phyloP scores from a whole-genome alignment of 2,329 filamentous ascomycete species.

The Westerdykella ornata region DNA sequence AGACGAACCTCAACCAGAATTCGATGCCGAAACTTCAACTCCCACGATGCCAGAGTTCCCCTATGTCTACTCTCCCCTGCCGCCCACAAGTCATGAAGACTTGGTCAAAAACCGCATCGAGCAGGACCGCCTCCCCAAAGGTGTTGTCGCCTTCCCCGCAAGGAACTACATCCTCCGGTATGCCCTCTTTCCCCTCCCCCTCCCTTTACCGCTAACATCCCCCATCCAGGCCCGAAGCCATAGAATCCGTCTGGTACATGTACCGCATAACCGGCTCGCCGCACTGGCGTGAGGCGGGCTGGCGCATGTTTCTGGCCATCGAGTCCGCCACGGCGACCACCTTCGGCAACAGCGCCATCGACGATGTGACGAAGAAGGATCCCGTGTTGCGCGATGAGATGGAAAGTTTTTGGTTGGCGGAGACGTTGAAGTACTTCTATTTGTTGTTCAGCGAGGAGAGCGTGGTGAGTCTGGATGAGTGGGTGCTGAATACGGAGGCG shows the following conservation, averaged over 20 bases:
- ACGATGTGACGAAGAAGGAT: slow-evolving; percentile 54
- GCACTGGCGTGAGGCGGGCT: slow-evolving; percentile 61
- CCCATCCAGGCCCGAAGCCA: slow-evolving; percentile 58
- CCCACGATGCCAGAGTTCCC: slow-evolving; percentile 24
- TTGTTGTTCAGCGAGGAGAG: slow-evolving; percentile 56
- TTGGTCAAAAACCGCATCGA: slow-evolving; percentile 35
- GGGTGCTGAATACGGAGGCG: slow-evolving; percentile 51
- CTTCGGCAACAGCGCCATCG: slow-evolving; percentile 58
- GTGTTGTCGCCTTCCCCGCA: slow-evolving; percentile 52
- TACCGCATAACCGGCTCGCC: slow-evolving; percentile 64
- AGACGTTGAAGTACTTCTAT: slow-evolving; percentile 63
- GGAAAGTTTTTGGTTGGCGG: slow-evolving; percentile 70
- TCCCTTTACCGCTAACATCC: slow-evolving; percentile 3
- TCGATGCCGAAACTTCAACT: slow-evolving; percentile 11
- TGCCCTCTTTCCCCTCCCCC: slow-evolving; percentile 3
- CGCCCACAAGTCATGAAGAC: slow-evolving; percentile 30
- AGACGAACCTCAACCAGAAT: slow-evolving; percentile 2
- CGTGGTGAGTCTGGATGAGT: slow-evolving; percentile 57
- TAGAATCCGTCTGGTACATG: slow-evolving; percentile 74
- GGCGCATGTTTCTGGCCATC: slow-evolving; percentile 65
- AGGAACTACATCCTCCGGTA: slow-evolving; percentile 57
- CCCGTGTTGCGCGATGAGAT: slow-evolving; percentile 52
- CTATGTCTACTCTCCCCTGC: slow-evolving; percentile 24
- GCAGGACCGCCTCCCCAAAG: slow-evolving; percentile 46
- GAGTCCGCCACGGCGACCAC: slow-evolving; percentile 55